Conservation (phyloP, 1,284 basidiomycete species). For the Cronartium quercuum region DNA sequence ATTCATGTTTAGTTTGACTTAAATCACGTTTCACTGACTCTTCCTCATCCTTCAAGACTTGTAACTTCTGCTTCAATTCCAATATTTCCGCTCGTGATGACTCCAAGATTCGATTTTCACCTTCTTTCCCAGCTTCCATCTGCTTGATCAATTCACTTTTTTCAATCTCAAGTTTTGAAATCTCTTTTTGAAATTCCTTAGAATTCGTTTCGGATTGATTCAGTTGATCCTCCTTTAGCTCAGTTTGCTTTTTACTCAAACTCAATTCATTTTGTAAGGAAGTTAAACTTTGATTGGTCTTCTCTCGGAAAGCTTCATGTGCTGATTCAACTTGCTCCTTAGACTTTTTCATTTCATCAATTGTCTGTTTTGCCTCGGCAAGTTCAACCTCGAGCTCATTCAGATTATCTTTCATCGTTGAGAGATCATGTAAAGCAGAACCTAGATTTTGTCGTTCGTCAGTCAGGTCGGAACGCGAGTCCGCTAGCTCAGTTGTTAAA, state of each 20-base stretch:
- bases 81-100: slow-evolving; percentile 29
- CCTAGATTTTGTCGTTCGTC: slow-evolving; percentile 25
- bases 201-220: slow-evolving; percentile 2
- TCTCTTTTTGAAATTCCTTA: slow-evolving; percentile 26
- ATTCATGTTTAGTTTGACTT: slow-evolving; percentile 33
- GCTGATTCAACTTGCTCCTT: slow-evolving; percentile 5
- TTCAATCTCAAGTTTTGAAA: slow-evolving; percentile 22
- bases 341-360: neutral
- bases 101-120: slow-evolving; percentile 36
- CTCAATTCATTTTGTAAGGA: slow-evolving; percentile 16
- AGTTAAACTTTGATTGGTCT: slow-evolving; percentile 2
- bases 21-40: slow-evolving; percentile 27
- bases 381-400: slow-evolving; percentile 23
- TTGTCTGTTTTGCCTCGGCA: neutral
- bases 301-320: slow-evolving; percentile 13
- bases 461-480: slow-evolving; percentile 12
- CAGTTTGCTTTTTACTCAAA: slow-evolving; percentile 12
- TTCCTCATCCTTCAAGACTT: slow-evolving; percentile 26
- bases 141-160: slow-evolving; percentile 35
- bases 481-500: slow-evolving; percentile 5
- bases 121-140: slow-evolving; percentile 36
- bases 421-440: slow-evolving; percentile 25
- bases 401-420: slow-evolving; percentile 10
- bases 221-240: slow-evolving; percentile 27
- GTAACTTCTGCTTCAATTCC: slow-evolving; percentile 37